Evolutionary conservation across 306 rosid genomes (phyloP).

Genomic region (Inga leiocalycina): DNA sequence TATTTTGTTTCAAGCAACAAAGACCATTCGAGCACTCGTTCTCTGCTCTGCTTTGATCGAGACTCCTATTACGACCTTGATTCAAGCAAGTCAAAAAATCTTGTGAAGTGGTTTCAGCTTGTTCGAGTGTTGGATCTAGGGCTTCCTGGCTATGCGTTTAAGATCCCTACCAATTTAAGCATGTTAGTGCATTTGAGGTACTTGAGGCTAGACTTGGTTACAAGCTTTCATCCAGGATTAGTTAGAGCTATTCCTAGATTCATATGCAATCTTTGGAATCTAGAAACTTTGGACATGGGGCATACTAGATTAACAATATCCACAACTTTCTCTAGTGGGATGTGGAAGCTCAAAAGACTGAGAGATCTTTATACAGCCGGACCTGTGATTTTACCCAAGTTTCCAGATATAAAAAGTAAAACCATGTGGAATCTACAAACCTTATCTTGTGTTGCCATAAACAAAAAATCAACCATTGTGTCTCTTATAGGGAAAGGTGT

Average conservation of each 20-base stretch:
- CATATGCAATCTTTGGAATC: neutral
- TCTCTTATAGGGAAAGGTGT: neutral
- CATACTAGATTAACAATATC: neutral
- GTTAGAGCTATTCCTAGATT: neutral
- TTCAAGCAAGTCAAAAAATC: neutral
- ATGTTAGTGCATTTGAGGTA: neutral
- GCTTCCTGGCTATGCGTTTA: neutral
- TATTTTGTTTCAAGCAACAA: neutral
- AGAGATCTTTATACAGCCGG: neutral
- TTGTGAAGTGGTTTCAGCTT: neutral
- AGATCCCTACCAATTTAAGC: neutral
- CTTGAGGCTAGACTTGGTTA: neutral
- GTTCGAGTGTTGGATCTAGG: neutral
- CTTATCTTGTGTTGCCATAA: neutral
- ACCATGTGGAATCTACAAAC: constrained; percentile 1
- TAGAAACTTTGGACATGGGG: neutral
- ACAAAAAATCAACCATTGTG: neutral
- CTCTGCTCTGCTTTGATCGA: neutral
- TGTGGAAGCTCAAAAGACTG: neutral
- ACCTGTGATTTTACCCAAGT: neutral
- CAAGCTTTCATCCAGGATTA: neutral
- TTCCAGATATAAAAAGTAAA: neutral
- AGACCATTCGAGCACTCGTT: neutral
- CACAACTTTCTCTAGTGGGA: neutral
- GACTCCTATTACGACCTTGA: neutral